A percentile compares a stretch with the other conserved stretches of the same genome.
Conservation (phyloP, 2,329 filamentous ascomycete species). For the Balansia obtecta region DNA sequence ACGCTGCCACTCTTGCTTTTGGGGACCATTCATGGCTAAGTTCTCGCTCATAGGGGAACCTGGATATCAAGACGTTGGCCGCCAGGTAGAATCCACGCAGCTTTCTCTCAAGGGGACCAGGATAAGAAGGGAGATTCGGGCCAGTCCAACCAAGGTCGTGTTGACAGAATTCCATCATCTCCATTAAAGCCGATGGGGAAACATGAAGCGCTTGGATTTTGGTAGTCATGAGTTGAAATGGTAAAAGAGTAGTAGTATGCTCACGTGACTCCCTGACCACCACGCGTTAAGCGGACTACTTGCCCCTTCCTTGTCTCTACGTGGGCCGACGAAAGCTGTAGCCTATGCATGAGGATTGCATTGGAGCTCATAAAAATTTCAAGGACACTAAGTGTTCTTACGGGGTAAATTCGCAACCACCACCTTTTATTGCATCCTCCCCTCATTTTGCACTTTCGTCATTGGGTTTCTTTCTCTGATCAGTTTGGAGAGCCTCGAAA, state of each 20-base stretch:
- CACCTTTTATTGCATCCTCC: constrained; percentile 8
- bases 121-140: neutral
- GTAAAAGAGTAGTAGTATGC: neutral
- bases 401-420: constrained; percentile 13
- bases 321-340: neutral
- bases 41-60: constrained; percentile 41
- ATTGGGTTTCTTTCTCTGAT: constrained; percentile 11
- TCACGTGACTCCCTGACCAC: constrained; percentile 7
- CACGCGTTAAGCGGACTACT: neutral
- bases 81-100: constrained; percentile 10
- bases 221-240: neutral
- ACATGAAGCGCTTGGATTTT: neutral
- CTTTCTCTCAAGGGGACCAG: constrained; percentile 9
- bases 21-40: constrained; percentile 22
- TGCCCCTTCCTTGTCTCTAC: constrained; percentile 2
- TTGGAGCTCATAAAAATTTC: constrained; percentile 26
- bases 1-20: constrained; percentile 14
- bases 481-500: constrained; percentile 23
- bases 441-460: constrained; percentile 14
- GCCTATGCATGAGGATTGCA: neutral
- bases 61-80: constrained; percentile 32
- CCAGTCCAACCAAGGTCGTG: too few species aligned
- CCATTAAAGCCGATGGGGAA: neutral
- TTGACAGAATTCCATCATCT: too few species aligned
- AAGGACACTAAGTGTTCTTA: constrained; percentile 9